Evolutionary conservation across 345 rosid species (phyloP), one percentile per base, ranked within the genome.

Genomic region (Carallia pectinifolia): DNA sequence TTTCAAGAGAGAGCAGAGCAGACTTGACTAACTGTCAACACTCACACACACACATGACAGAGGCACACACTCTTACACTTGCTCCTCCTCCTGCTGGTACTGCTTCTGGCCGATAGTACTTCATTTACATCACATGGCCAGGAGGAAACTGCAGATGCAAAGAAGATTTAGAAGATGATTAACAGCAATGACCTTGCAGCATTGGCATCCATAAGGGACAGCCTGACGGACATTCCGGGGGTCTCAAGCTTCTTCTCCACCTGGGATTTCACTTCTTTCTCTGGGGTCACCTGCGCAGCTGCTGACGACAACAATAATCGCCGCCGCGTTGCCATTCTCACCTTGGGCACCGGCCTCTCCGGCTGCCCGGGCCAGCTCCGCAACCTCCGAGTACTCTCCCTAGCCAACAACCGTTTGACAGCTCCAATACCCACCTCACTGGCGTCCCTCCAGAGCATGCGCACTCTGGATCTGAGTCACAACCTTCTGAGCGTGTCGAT

Each of bases 391-490:
- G 87, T 90, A 80, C 68, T 92, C 62, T 89, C 98, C 73, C 77
- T 90, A 3, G 74, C 95, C 64, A 73, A 83, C 80, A 92, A 92
- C 67, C 92, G 98, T 54, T 78, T 92, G 67, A 90, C 90, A 5
- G 96, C 96, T 44, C 65, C 88, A 59, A 83, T 92, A 72, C 96
- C 96, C 1, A 1, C 56, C 27, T 76, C 96, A n/a, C 59, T 92
- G 44, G 74, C 89, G 33, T 54, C 77, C 31, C 87, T 87, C 69
- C 77, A 61, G 3, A 58, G 60, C 66, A 76, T 92, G 58, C 96
- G 90, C 83, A 92, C 93, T 3, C 87, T 92, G 68, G 98, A 89
- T 75, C 86, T 92, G 71, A 89, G 93, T 66, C 76, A 72, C 82
- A 92, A 90, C 88, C 87, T 65, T 44, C 84, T 90, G 80, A 73